phyloP scores from a whole-genome alignment of 2,329 filamentous ascomycete species.

The Claviceps capensis region DNA sequence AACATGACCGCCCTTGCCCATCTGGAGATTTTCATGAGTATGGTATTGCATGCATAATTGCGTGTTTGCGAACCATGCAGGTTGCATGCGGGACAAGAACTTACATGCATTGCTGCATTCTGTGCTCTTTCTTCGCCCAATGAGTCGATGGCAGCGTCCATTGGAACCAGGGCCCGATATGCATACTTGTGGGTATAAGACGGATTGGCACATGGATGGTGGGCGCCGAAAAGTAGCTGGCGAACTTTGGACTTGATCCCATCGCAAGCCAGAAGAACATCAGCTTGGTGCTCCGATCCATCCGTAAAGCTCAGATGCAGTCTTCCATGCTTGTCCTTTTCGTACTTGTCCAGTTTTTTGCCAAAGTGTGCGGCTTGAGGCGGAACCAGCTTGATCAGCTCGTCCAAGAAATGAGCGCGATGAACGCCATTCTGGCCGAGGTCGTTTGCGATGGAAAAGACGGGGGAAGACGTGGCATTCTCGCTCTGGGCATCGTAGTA shows the following conservation, averaged over 20 bases:
- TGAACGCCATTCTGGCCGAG: slow-evolving; percentile 20
- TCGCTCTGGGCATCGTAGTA: slow-evolving; percentile 8
- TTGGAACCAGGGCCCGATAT: slow-evolving; percentile 33
- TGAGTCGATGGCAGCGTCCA: slow-evolving; percentile 36
- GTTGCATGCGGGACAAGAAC: not conserved
- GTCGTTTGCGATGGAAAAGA: slow-evolving; percentile 1
- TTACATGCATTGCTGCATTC: slow-evolving; percentile 10
- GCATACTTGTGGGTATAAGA: slow-evolving; percentile 42
- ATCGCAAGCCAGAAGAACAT: slow-evolving; percentile 44
- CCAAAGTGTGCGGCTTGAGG: slow-evolving; percentile 17
- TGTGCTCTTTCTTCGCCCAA: slow-evolving; percentile 26
- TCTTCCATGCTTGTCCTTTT: slow-evolving; percentile 12
- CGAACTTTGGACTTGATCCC: slow-evolving; percentile 47
- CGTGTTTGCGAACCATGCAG: no score
- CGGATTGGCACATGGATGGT: slow-evolving; percentile 22
- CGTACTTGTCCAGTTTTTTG: slow-evolving; percentile 21
- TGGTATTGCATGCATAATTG: not conserved
- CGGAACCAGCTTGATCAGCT: slow-evolving; percentile 25
- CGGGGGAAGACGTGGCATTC: not conserved
- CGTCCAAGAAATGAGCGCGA: slow-evolving; percentile 25
- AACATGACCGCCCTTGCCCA: slow-evolving; percentile 5
- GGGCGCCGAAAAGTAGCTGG: slow-evolving; percentile 31
- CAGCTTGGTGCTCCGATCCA: slow-evolving; percentile 12
- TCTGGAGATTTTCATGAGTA: not conserved
- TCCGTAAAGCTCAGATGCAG: slow-evolving; percentile 24